Base-by-base conservation (phyloP, 2,329 filamentous ascomycete genomes). In the Phialophora chinensis region DNA sequence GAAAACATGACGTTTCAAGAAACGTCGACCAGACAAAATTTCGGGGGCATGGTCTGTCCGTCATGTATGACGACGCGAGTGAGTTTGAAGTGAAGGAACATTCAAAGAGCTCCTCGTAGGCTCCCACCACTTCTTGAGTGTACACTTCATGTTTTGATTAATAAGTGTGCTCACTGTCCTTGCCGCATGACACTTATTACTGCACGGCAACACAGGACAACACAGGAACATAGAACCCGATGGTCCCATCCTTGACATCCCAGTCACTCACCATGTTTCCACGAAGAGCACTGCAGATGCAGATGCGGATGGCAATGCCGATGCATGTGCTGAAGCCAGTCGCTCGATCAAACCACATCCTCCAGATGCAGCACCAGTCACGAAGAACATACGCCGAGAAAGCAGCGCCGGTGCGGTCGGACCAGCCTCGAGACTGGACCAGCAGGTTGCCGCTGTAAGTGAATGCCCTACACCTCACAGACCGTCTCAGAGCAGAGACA, bases 391-490 rank as follows among this genome's bases (percentile, higher is more conserved):
- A 44, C 49, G 55, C 38, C 29, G 52, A 25, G 2, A 63, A 49
- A 49, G 53, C 52, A 57, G 60, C 53, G 14, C 44, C 59, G 5
- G 33, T 52, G n/a, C 27, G 59, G 7, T 20, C 59, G 1, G 49
- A 42, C 23, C 17, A 7, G 44, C 47, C 59, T 8, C 44, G 59
- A 23, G 31, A 50, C 47, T 53, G 33, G n/a, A 59, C 29, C 31
- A 66, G 59, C 55, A 58, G 54, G 27, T 4, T 60, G 23, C 64
- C 64, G 10, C 29, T 66, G 64, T 66, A 50, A 66, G 62, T 27
- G 38, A 8, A 3, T 44, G 2, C 38, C 14, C 38, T 44, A 44
- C 23, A 25, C 23, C 2, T 25, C 23, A 25, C 23, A 25, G 23
- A 25, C 23, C 23, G 23, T 25, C 6, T 31, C 7, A 8, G 31